These are phyloP conservation scores for Neurospora sp. DNA, from an alignment of 495 filamentous ascomycete species.

Conservation along the genomic window DNA sequence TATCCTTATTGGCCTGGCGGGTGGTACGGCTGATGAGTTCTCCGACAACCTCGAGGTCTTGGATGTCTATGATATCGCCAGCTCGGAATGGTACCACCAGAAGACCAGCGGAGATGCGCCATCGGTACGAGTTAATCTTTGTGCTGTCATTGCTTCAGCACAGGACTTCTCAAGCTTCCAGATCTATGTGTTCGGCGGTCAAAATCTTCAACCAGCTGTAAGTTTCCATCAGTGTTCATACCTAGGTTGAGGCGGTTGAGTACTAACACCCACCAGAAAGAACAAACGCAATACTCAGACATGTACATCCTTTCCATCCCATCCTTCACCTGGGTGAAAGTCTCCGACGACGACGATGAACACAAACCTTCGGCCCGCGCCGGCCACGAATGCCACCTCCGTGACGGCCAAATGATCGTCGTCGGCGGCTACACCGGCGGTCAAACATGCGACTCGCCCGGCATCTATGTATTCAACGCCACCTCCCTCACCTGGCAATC, in stretches of 20 bases:
- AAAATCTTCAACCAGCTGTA: constrained; percentile 52
- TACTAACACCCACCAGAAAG: constrained; percentile 7
- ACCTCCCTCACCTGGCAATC: constrained; percentile 49
- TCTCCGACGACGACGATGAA: constrained; percentile 39
- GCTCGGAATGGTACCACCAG: constrained; percentile 71
- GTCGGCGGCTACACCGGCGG: constrained; percentile 60
- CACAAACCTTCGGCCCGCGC: constrained; percentile 49
- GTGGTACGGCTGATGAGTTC: constrained; percentile 53
- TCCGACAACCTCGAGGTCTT: constrained; percentile 59
- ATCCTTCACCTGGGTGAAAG: constrained; percentile 61
- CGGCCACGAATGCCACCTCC: constrained; percentile 59
- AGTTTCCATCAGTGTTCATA: background rate
- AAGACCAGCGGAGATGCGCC: constrained; percentile 53
- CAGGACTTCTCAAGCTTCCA: constrained; percentile 62
- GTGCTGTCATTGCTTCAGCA: constrained; percentile 59
- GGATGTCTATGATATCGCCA: constrained; percentile 67
- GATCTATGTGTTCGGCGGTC: constrained; percentile 67
- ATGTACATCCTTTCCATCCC: constrained; percentile 74
- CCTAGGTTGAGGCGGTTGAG: background rate
- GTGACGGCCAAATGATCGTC: constrained; percentile 61
- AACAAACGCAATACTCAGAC: constrained; percentile 57
- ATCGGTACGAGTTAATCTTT: constrained; percentile 60
- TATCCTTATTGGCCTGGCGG: constrained; percentile 59
- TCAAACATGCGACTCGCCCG: constrained; percentile 56
- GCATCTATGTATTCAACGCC: constrained; percentile 60